Evolutionary conservation across 31 red algal species (phyloP).

Genomic region (Asparagopsis taxiformis): DNA sequence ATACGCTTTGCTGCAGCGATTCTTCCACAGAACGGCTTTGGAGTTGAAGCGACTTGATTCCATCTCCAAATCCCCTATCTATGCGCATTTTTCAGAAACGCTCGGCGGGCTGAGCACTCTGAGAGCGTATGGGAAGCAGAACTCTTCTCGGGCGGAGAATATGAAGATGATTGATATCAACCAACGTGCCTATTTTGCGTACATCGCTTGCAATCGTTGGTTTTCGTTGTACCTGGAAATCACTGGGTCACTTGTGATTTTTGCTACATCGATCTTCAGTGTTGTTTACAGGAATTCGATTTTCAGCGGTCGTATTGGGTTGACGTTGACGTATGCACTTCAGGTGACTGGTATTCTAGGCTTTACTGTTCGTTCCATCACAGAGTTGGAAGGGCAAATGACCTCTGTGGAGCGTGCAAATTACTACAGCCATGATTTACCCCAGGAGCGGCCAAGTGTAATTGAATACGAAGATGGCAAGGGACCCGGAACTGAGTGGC

Average conservation of each 20-base stretch:
- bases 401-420: slow-evolving; percentile 93
- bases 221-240: slow-evolving; percentile 74
- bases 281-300: slow-evolving; percentile 22
- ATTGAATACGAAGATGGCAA: slow-evolving; percentile 35
- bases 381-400: slow-evolving; percentile 95
- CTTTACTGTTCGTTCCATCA: slow-evolving; percentile 83
- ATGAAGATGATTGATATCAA: slow-evolving; percentile 86
- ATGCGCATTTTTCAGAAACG: slow-evolving; percentile 96
- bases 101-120: slow-evolving; percentile 88
- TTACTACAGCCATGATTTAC: slow-evolving; percentile 77
- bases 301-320: slow-evolving; percentile 64
- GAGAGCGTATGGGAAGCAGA: slow-evolving; percentile 77
- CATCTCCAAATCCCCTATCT: slow-evolving; percentile 91
- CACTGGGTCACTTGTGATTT: slow-evolving; percentile 64
- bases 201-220: slow-evolving; percentile 78
- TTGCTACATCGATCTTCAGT: slow-evolving; percentile 72
- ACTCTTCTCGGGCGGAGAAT: slow-evolving; percentile 43
- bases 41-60: slow-evolving; percentile 92
- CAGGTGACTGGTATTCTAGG: slow-evolving; percentile 94
- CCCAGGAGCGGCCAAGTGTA: slow-evolving; percentile 63
- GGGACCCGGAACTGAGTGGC: slow-evolving; percentile 57
- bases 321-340: slow-evolving; percentile 85
- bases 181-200: slow-evolving; percentile 71
- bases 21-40: slow-evolving; percentile 76
- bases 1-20: slow-evolving; percentile 78